A percentile compares a stretch with the other conserved stretches of the same genome.
These are phyloP conservation scores for Eimeria tenella DNA, from an alignment of 169 alveolate species.

Conservation along the genomic window DNA sequence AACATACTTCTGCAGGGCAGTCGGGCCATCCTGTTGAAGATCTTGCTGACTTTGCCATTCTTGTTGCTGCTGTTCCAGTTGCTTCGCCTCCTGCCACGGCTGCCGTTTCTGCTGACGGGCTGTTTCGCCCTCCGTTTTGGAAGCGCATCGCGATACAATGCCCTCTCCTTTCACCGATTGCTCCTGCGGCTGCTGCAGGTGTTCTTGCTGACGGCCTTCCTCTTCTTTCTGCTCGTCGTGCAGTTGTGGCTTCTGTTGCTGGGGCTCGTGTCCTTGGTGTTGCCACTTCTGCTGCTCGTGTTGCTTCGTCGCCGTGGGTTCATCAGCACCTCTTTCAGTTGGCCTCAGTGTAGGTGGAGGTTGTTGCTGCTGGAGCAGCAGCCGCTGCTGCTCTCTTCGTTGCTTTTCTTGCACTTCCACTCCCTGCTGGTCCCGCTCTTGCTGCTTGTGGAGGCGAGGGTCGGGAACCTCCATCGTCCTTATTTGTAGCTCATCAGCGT, in stretches of 20 bases:
- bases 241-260: neutral
- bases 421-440: neutral
- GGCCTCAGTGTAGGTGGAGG: neutral
- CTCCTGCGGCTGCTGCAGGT: conserved; percentile 27
- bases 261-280: neutral
- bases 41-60: neutral
- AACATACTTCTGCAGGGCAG: neutral
- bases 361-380: conserved; percentile 5
- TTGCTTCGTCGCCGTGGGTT: neutral
- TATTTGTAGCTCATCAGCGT: neutral
- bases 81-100: neutral
- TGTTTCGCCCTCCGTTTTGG: neutral
- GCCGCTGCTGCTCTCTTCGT: neutral
- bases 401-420: conserved; percentile 8
- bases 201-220: neutral
- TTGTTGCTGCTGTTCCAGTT: neutral
- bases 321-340: neutral
- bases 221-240: neutral
- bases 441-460: conserved; percentile 16
- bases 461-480: conserved; percentile 37
- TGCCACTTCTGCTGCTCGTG: conserved; percentile 8
- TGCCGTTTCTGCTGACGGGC: conserved; percentile 2
- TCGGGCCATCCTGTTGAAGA: neutral
- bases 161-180: neutral
- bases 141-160: neutral